Conservation (phyloP, 1,284 basidiomycete species). For the Rhodotorula glutinis region DNA sequence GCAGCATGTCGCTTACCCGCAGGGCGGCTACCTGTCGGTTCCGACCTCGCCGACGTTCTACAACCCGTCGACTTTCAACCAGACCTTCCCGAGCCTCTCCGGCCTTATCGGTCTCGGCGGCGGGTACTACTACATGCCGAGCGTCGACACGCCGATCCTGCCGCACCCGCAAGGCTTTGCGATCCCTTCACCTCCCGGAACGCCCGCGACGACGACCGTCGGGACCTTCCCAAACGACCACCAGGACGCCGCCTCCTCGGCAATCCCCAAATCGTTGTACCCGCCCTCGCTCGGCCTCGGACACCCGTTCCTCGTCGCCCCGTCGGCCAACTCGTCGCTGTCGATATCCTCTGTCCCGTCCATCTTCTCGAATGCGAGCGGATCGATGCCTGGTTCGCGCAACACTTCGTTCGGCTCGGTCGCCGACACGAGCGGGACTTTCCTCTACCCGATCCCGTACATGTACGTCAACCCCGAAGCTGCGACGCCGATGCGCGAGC, state of each 20-base stretch:
- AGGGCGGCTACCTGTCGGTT: not conserved
- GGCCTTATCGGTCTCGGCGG: not conserved
- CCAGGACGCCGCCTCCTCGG: not conserved
- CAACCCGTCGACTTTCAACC: not conserved
- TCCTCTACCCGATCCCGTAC: constrained; percentile 1
- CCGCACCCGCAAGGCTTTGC: not conserved
- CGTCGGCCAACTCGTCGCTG: not conserved
- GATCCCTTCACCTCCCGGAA: not conserved
- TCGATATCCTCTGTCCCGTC: not conserved
- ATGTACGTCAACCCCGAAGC: not conserved
- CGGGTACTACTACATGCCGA: not conserved
- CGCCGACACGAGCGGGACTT: not conserved
- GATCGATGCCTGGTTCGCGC: not conserved
- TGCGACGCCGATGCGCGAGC: not conserved
- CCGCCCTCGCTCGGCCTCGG: constrained; percentile 2
- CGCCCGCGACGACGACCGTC: not conserved
- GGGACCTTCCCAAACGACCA: not conserved
- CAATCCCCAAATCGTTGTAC: not conserved
- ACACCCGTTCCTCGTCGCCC: not conserved
- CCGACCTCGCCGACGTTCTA: not conserved
- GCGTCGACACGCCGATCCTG: not conserved
- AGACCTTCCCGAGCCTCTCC: not conserved
- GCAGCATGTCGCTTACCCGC: not conserved
- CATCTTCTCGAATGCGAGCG: not conserved
- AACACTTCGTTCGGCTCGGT: not conserved